phyloP scores from a whole-genome alignment of 2,329 filamentous ascomycete species.

The Sphaceloma murrayae region DNA sequence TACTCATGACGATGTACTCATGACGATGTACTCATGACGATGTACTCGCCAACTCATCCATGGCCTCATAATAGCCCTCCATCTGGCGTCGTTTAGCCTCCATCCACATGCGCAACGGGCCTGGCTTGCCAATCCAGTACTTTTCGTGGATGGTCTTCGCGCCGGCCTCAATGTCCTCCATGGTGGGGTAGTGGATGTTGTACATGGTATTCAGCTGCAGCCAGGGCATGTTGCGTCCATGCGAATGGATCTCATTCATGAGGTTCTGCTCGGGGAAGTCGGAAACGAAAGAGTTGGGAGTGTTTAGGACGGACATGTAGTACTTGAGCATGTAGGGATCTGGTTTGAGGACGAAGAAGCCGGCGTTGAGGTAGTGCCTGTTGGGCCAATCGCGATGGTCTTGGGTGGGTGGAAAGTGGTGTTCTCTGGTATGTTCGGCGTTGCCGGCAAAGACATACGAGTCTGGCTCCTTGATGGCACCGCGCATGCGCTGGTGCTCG shows the following conservation, averaged over 20 bases:
- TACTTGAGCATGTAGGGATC: conserved; percentile 25
- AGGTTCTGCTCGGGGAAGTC: conserved; percentile 30
- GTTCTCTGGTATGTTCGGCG: conserved; percentile 26
- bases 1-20: no score
- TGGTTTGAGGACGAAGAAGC: conserved; percentile 30
- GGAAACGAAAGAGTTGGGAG: conserved; percentile 27
- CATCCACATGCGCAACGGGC: conserved; percentile 28
- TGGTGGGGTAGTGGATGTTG: conserved; percentile 32
- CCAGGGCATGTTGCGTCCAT: conserved; percentile 35
- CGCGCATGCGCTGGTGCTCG: conserved; percentile 16
- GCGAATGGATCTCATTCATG: conserved; percentile 30
- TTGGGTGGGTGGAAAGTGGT: conserved; percentile 27
- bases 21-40: no score
- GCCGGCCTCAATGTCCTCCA: conserved; percentile 30
- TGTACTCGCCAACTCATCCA: conserved; percentile 22
- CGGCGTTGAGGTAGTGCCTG: conserved; percentile 27
- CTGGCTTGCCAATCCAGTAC: conserved; percentile 31
- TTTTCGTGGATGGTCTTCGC: conserved; percentile 33
- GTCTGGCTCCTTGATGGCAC: background rate
- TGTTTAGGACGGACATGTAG: conserved; percentile 26
- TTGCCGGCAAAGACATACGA: conserved; percentile 28
- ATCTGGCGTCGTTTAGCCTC: conserved; percentile 27
- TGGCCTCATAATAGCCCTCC: conserved; percentile 31
- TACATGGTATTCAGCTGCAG: conserved; percentile 29
- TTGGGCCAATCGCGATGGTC: conserved; percentile 24